Conservation (phyloP, 2,329 filamentous ascomycete species). For the Aspergillus eucalypticola region DNA sequence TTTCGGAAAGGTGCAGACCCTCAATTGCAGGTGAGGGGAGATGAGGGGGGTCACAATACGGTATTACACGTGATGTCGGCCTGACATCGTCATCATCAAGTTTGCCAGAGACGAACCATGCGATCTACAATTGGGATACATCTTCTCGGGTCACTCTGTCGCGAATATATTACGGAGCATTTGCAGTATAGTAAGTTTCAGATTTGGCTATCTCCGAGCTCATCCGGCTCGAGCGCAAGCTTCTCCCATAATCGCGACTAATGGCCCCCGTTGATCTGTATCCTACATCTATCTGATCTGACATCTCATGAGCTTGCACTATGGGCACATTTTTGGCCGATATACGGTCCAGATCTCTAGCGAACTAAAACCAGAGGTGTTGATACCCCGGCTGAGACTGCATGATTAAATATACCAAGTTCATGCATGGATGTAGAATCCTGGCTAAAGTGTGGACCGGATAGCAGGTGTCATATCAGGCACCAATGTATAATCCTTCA, state of each 20-base stretch:
- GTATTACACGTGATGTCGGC: constrained; percentile 19
- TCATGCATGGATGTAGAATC: not conserved
- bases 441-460: not conserved
- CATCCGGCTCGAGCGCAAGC: not conserved
- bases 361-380: not conserved
- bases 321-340: no score
- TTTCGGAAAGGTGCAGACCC: not conserved
- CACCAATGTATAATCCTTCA: not conserved
- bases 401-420: not conserved
- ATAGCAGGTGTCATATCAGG: constrained; percentile 3
- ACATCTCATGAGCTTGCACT: not conserved
- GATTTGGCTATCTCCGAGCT: not conserved
- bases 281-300: not conserved
- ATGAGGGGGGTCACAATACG: constrained; percentile 9
- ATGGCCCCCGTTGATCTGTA: not conserved
- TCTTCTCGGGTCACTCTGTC: not conserved
- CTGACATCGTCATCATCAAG: constrained; percentile 7
- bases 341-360: not conserved
- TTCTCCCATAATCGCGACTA: not conserved
- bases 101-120: not conserved
- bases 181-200: not conserved
- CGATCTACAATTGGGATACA: not conserved
- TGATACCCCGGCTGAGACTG: not conserved
- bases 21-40: not conserved
- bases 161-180: no score